These are phyloP conservation scores for Jaapia argillacea DNA, from an alignment of 768 basidiomycete genomes.

Conservation along the genomic window DNA sequence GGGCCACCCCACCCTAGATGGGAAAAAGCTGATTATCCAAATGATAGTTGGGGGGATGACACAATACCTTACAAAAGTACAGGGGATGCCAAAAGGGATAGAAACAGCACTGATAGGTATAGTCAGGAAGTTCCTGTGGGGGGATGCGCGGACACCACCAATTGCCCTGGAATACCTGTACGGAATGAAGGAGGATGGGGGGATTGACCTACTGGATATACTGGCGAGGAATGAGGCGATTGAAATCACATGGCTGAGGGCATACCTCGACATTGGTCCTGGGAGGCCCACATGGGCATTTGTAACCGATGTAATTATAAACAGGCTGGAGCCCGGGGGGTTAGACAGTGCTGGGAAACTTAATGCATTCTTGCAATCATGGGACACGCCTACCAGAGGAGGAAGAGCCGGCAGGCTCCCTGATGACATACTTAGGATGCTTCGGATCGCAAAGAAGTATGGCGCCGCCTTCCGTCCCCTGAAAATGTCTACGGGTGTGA, in stretches of 20 bases:
- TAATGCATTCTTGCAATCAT: neutral
- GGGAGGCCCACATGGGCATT: neutral
- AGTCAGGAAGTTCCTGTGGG: constrained; percentile 20
- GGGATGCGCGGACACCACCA: neutral
- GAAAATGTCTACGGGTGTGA: neutral
- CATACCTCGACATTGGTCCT: neutral
- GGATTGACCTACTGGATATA: neutral
- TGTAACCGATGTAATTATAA: neutral
- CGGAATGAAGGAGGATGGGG: neutral
- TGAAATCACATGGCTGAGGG: neutral
- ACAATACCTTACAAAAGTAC: constrained; percentile 21
- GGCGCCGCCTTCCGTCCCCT: neutral
- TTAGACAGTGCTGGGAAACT: neutral
- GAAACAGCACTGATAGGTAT: constrained; percentile 12
- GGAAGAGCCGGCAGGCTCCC: neutral
- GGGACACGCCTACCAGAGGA: neutral
- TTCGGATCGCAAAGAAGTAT: neutral
- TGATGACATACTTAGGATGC: neutral
- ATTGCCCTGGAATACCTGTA: neutral
- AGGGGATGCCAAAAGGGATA: constrained; percentile 24
- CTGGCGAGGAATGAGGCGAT: neutral
- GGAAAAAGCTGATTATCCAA: constrained; percentile 13
- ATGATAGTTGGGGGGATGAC: constrained; percentile 21
- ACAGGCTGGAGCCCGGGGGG: neutral
- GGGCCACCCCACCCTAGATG: constrained; percentile 21